These are phyloP conservation scores for Balansia obtecta DNA, from an alignment of 2,329 filamentous ascomycete species.

Conservation along the genomic window DNA sequence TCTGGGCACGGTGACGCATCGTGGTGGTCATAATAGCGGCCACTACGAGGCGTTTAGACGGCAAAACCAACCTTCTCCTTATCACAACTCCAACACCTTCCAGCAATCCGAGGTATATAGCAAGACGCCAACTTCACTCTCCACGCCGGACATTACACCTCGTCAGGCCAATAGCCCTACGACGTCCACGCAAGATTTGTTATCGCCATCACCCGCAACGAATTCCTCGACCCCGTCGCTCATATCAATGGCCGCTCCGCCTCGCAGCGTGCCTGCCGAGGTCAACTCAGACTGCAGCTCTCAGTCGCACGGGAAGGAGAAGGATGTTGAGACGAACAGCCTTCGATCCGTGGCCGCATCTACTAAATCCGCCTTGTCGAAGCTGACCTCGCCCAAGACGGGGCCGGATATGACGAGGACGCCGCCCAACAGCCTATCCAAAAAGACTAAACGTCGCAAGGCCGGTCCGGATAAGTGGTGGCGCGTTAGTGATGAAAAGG, in stretches of 20 bases:
- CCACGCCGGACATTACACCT: conserved; percentile 33
- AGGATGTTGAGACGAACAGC: conserved; percentile 37
- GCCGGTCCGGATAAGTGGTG: conserved; percentile 66
- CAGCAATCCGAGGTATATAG: conserved; percentile 64
- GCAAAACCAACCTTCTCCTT: conserved; percentile 69
- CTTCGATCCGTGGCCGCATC: conserved; percentile 45
- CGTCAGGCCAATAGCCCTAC: conserved; percentile 28
- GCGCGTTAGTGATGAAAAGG: conserved; percentile 94
- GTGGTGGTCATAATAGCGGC: conserved; percentile 88
- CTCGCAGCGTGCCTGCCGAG: conserved; percentile 21
- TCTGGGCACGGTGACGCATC: conserved; percentile 81
- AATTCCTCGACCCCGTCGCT: conserved; percentile 25
- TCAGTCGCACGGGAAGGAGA: conserved; percentile 20
- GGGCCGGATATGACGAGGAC: conserved; percentile 13
- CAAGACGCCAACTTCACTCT: conserved; percentile 39
- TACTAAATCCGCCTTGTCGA: conserved; percentile 40
- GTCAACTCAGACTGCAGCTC: conserved; percentile 14
- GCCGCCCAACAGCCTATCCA: conserved; percentile 11
- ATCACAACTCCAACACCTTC: conserved; percentile 70
- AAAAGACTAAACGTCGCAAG: conserved; percentile 43
- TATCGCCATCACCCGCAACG: conserved; percentile 24
- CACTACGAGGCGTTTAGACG: conserved; percentile 95
- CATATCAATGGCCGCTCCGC: conserved; percentile 18
- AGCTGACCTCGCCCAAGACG: conserved; percentile 28
- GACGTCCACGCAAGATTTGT: conserved; percentile 34